Conservation (phyloP, 2,329 filamentous ascomycete species). For the Beauveria australis region DNA sequence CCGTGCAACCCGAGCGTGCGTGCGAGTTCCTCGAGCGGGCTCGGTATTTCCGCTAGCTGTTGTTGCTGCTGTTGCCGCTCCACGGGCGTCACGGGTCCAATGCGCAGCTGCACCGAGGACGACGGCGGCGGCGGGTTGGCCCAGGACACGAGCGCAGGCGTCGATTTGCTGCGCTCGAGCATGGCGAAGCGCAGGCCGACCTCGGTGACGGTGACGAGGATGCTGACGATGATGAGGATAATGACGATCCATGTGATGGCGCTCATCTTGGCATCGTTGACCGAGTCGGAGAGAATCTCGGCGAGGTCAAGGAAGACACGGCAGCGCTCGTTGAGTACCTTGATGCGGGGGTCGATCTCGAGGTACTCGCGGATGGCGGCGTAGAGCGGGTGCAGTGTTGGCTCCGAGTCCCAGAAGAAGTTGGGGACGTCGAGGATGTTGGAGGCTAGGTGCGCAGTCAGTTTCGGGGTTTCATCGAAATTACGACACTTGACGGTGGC, state of each 20-base stretch:
- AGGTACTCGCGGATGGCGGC: slow-evolving; percentile 92
- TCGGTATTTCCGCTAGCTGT: slow-evolving; percentile 5
- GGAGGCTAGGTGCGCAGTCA: slow-evolving; percentile 51
- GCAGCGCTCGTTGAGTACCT: slow-evolving; percentile 94
- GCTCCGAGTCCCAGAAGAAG: slow-evolving; percentile 98
- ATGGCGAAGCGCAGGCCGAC: slow-evolving; percentile 81
- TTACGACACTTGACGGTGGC: not conserved
- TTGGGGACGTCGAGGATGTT: slow-evolving; percentile 95
- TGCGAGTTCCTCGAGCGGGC: slow-evolving; percentile 28
- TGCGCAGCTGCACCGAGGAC: not conserved
- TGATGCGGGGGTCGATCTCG: slow-evolving; percentile 91
- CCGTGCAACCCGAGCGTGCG: slow-evolving; percentile 24
- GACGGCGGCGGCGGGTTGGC: not conserved
- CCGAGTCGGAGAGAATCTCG: slow-evolving; percentile 86
- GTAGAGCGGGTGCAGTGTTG: slow-evolving; percentile 89
- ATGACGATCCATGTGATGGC: slow-evolving; percentile 98
- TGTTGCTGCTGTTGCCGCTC: not conserved
- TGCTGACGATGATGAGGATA: slow-evolving; percentile 81
- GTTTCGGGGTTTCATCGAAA: not conserved
- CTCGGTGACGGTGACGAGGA: slow-evolving; percentile 83
- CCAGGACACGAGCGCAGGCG: not conserved
- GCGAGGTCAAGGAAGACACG: slow-evolving; percentile 93
- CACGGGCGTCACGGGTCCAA: not conserved
- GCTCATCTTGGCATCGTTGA: slow-evolving; percentile 93
- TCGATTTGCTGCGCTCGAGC: slow-evolving; percentile 32